Evolutionary conservation across 495 filamentous ascomycete genomes (phyloP), one percentile per base, ranked within the genome.

Genomic region (Zalerion maritima): DNA sequence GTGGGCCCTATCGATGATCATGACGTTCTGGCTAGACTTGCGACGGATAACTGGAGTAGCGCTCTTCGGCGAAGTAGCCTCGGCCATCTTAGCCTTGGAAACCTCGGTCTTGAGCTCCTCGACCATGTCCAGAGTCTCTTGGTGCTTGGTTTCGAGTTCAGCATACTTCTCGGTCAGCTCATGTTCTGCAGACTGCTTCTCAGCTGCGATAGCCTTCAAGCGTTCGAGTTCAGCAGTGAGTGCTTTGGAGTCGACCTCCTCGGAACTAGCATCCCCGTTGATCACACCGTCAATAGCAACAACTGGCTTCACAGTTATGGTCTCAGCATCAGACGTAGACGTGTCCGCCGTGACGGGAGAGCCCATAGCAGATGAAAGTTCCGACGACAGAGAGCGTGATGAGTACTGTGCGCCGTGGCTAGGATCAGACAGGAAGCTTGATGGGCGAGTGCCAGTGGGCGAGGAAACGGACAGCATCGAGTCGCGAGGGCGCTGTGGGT

Each of bases 321-420:
- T 56, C 38, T 67, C 70, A 30, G 58, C 55, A 51, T 75, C 67
- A 42, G 73, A 73, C 15, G 62, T 61, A 42, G 73, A 73, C 15
- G 62, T 61, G 43, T 75, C 66, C 45, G 61, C 58, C 42, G 73
- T 73, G 48, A 67, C 64, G 41, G 71, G 74, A 49, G 81, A 85
- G 49, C 78, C 83, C 73, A 77, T 80, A 71, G 65, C 82, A 62
- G 78, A 94, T 59, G 82, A 94, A 54, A 93, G 74, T 56, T 94
- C 86, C 72, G 84, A 86, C 37, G 81, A 94, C 49, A 94, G 81
- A 55, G 86, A 93, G 52, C 78, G 85, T 71, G 82, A 83, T 65
- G 79, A 81, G 46, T 68, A 74, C 59, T 81, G 81, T 56, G 63
- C 75, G 59, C 73, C 78, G 64, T 71, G 66, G 52, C 73, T 86